Percentiles rank a stretch among this genome's conserved stretches.
phyloP scores from a whole-genome alignment of 805 yeast species.

The Metschnikowia hibisci region DNA sequence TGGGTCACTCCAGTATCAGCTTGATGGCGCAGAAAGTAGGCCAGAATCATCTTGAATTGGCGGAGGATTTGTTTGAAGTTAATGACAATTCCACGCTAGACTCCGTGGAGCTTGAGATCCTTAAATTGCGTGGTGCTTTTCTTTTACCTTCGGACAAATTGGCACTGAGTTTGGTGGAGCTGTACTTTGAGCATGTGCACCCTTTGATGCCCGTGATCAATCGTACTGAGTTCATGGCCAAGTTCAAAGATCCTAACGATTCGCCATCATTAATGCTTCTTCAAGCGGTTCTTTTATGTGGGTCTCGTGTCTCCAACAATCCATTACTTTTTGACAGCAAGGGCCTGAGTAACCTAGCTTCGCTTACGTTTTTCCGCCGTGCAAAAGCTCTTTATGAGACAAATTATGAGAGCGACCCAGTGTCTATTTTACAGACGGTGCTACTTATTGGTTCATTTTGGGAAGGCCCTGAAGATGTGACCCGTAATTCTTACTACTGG shows the following conservation, averaged over 20 bases:
- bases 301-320: slow-evolving; percentile 57
- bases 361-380: slow-evolving; percentile 54
- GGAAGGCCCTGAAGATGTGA: slow-evolving; percentile 69
- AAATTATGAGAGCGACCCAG: slow-evolving; percentile 61
- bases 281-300: slow-evolving; percentile 66
- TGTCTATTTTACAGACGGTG: slow-evolving; percentile 57
- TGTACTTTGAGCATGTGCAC: slow-evolving; percentile 61
- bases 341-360: slow-evolving; percentile 51
- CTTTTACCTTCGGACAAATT: slow-evolving; percentile 58
- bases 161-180: slow-evolving; percentile 55
- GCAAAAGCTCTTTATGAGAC: slow-evolving; percentile 75
- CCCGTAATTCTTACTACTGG: slow-evolving; percentile 67
- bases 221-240: slow-evolving; percentile 55
- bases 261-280: slow-evolving; percentile 63
- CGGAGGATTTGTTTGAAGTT: slow-evolving; percentile 37
- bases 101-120: slow-evolving; percentile 60
- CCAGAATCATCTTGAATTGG: slow-evolving; percentile 45
- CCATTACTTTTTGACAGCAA: slow-evolving; percentile 48
- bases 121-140: slow-evolving; percentile 67
- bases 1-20: slow-evolving; percentile 53
- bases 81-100: slow-evolving; percentile 36
- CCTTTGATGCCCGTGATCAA: slow-evolving; percentile 68
- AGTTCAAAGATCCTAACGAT: slow-evolving; percentile 50
- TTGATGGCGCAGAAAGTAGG: slow-evolving; percentile 44
- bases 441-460: slow-evolving; percentile 63